Evolutionary conservation across 306 rosid species (phyloP), one percentile per base, ranked within the genome.

Genomic region (Ceratonia siliqua): DNA sequence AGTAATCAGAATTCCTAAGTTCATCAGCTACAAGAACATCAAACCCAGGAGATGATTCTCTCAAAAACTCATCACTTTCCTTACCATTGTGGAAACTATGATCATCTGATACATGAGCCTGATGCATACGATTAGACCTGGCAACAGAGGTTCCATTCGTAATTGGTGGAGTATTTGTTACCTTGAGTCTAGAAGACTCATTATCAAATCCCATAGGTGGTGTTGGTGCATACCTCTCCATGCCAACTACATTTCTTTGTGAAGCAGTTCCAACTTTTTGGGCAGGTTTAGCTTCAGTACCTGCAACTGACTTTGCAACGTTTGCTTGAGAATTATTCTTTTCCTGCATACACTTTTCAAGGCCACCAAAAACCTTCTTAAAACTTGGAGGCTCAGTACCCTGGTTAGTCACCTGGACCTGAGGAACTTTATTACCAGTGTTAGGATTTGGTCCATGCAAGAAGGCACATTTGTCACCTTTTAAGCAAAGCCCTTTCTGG

Each of bases 1-100:
- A 89, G 80, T 92, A 95, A 52, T 87, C 98, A 30, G 93, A 85
- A 81, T 87, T 91, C 66, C 92, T 77, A n/a, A 81, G 87, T 63
- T 92, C 99, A 84, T 92, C 96, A 43, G 90, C 99, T 11, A 95
- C 99, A 66, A 95, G 99, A 74, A 95, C 99, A 92, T 95, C 99
- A 79, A 95, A 95, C 25, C 99, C 99, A 58, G 99, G 99, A 54
- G 99, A 95, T 6, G 98, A 92, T 78, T 95, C 99, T 85, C 91
- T 88, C 80, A 92, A 77, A 39, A 83, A 82, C 83, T 95, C 99
- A 62, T 95, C 99, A 35, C 72, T 81, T 76, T 95, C 98, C 85
- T 90, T 95, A 55, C 96, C 97, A 68, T 89, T 89, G 28, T 76
- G 97, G 67, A 91, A 85, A 64, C 83, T 83, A 68, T 86, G 88